Conservation (phyloP, 176 grass and related monocot genomes). For the Chloris gayana region DNA sequence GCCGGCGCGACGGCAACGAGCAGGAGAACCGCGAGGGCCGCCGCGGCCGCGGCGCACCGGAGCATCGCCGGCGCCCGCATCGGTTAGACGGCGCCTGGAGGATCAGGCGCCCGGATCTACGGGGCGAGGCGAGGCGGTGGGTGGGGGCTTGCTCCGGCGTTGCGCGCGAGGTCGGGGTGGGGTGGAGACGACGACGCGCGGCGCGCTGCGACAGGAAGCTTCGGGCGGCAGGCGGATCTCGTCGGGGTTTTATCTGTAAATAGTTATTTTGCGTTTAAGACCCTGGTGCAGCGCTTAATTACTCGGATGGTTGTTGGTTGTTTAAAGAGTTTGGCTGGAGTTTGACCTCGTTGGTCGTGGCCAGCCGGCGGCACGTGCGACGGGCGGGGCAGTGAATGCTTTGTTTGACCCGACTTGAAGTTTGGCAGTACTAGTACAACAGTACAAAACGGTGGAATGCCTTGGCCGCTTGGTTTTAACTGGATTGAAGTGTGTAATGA, state of each 20-base stretch:
- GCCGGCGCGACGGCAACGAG: slow-evolving; percentile 29
- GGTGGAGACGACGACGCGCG: slow-evolving; percentile 26
- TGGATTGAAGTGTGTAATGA: too few species aligned
- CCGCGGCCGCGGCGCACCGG: slow-evolving; percentile 31
- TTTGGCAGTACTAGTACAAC: background rate
- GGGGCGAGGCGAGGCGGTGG: background rate
- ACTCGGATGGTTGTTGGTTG: background rate
- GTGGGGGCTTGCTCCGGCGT: background rate
- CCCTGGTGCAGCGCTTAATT: background rate
- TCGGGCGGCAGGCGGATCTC: slow-evolving; percentile 34
- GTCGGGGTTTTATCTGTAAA: slow-evolving; percentile 37
- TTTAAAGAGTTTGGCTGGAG: background rate
- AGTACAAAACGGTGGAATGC: background rate
- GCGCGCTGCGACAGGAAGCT: slow-evolving; percentile 36
- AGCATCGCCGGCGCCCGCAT: slow-evolving; percentile 51
- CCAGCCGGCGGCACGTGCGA: background rate
- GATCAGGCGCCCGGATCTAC: background rate
- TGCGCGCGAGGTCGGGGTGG: background rate
- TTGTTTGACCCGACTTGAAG: background rate
- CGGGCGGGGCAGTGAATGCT: background rate
- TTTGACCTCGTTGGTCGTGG: background rate
- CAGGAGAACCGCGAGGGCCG: slow-evolving; percentile 41
- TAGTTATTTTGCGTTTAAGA: background rate
- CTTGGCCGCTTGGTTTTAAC: background rate
- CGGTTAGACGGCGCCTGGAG: background rate